Evolutionary conservation across 768 basidiomycete species (phyloP).

Genomic region (Russula sp.): DNA sequence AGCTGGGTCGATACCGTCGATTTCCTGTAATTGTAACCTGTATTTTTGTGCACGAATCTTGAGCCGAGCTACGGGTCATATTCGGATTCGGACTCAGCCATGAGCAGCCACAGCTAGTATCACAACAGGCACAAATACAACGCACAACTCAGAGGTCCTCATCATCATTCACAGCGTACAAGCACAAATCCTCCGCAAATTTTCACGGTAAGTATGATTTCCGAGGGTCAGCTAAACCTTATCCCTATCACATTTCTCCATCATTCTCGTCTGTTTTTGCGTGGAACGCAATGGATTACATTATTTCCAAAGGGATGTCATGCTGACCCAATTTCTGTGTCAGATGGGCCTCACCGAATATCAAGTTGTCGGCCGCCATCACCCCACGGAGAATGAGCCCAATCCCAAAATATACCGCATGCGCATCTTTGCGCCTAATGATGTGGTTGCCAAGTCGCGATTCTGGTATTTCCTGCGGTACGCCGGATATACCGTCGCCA

Average conservation of each 20-base stretch:
- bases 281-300: constrained; percentile 4
- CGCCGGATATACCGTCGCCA: constrained; percentile 22
- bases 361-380: constrained; percentile 96
- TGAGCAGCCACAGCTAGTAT: background rate
- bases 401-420: constrained; percentile 98
- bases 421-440: constrained; percentile 98
- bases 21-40: constrained; percentile 3
- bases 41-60: background rate
- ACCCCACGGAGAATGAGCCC: constrained; percentile 89
- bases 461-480: constrained; percentile 99
- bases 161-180: constrained; percentile 28
- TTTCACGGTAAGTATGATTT: constrained; percentile 27
- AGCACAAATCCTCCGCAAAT: constrained; percentile 15
- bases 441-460: constrained; percentile 96
- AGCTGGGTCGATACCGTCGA: background rate
- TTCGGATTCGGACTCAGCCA: background rate
- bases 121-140: constrained; percentile 18
- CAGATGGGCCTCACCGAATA: constrained; percentile 83
- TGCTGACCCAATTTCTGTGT: background rate
- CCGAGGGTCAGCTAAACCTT: background rate
- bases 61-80: background rate
- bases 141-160: constrained; percentile 12
- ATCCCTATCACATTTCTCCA: background rate
- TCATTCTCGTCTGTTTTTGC: background rate
- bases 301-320: constrained; percentile 6